A percentile compares a stretch with the other conserved stretches of the same genome.
Evolutionary conservation across 2,329 filamentous ascomycete species (phyloP).

Genomic region (Hymenoscyphus occultus): DNA sequence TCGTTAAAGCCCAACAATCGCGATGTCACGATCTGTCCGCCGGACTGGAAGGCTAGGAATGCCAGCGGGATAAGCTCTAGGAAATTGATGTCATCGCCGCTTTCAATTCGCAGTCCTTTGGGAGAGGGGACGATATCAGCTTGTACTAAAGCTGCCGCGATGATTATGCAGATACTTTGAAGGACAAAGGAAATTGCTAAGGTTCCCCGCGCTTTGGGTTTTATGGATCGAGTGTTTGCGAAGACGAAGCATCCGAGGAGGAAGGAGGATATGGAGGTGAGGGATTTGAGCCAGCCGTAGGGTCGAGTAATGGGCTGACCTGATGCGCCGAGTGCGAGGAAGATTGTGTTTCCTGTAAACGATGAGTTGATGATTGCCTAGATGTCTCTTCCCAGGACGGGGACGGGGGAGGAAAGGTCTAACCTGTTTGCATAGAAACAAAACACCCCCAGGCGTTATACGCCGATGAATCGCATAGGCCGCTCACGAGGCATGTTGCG

Average conservation of each 20-base stretch:
- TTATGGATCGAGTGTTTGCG: conserved; percentile 38
- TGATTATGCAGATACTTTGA: conserved; percentile 49
- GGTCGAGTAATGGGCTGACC: conserved; percentile 49
- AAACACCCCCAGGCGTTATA: conserved; percentile 50
- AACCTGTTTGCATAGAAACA: conserved; percentile 52
- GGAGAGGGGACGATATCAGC: conserved; percentile 45
- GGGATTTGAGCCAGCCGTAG: conserved; percentile 51
- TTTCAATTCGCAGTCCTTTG: conserved; percentile 30
- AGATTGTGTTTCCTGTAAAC: conserved; percentile 56
- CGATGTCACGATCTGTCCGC: conserved; percentile 74
- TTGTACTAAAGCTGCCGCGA: conserved; percentile 53
- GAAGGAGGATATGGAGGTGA: conserved; percentile 53
- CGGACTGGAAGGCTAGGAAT: conserved; percentile 65
- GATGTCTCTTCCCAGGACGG: background rate
- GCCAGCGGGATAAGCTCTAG: conserved; percentile 45
- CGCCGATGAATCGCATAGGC: conserved; percentile 45
- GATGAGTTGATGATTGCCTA: background rate
- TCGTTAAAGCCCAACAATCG: conserved; percentile 66
- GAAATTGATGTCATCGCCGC: conserved; percentile 36
- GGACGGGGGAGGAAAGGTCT: conserved; percentile 3
- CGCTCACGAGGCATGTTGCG: conserved; percentile 45
- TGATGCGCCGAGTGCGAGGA: conserved; percentile 57
- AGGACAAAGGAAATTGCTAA: conserved; percentile 49
- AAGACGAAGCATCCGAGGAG: conserved; percentile 51
- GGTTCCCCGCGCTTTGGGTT: conserved; percentile 42